Conservation (phyloP, 768 basidiomycete species). For the Pleurotus ostreatus region DNA sequence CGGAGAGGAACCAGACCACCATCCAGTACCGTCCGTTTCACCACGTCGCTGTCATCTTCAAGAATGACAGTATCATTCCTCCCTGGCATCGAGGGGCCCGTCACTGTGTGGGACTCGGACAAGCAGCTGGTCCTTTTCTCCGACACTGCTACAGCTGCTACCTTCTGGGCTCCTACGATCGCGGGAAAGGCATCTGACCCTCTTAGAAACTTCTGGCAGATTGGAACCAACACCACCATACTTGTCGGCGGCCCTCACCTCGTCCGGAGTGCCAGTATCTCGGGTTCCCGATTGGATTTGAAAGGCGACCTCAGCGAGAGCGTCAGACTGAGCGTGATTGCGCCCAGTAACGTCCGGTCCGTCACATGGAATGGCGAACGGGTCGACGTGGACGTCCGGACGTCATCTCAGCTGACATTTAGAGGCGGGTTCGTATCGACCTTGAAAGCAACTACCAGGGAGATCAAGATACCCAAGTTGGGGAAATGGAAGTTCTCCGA, state of each 20-base stretch:
- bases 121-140: slow-evolving; percentile 66
- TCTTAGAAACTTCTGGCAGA: slow-evolving; percentile 62
- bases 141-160: slow-evolving; percentile 61
- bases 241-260: slow-evolving; percentile 66
- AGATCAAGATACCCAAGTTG: slow-evolving; percentile 44
- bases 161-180: slow-evolving; percentile 75
- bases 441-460: slow-evolving; percentile 22
- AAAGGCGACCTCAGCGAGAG: slow-evolving; percentile 65
- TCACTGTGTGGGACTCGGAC: slow-evolving; percentile 63
- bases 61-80: slow-evolving; percentile 51
- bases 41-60: slow-evolving; percentile 16
- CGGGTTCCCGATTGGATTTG: slow-evolving; percentile 49
- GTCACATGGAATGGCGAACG: slow-evolving; percentile 74
- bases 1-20: slow-evolving; percentile 29
- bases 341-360: slow-evolving; percentile 43
- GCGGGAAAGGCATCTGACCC: slow-evolving; percentile 33
- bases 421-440: slow-evolving; percentile 46
- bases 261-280: slow-evolving; percentile 51
- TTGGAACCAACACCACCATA: slow-evolving; percentile 68
- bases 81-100: slow-evolving; percentile 50
- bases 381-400: slow-evolving; percentile 29
- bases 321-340: slow-evolving; percentile 59
- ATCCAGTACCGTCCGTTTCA: slow-evolving; percentile 26
- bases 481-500: slow-evolving; percentile 72
- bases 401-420: slow-evolving; percentile 25